Base-by-base conservation (phyloP, 2,329 filamentous ascomycete species). In the Penicillium sp. region DNA sequence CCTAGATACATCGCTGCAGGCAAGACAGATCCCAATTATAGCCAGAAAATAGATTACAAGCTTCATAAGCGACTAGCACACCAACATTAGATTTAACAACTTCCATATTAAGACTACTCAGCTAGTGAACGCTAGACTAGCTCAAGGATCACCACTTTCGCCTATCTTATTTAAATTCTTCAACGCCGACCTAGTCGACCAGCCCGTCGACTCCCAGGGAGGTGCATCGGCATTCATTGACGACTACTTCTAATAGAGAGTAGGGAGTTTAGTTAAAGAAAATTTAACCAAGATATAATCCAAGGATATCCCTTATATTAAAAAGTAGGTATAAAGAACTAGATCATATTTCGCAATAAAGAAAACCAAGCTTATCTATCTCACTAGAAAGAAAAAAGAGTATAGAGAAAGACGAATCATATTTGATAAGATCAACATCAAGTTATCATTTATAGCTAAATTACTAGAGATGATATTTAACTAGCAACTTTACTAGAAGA, bases 41-140 rank as follows among this genome's bases (percentile, higher is more conserved):
- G 48, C 48, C 0, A 44, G 48, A 11, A 50, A 50, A 44, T 50
- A 14, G 48, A 50, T 50, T n/a, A 21, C 29, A 21, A 50, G 40
- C n/a, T 50, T 50, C 5, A 50, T 50, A 14, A 50, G 48, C 22
- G 40, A 44, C 31, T 29, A 40, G 5, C 21, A 44, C 31, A 21
- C 48, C 2, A 50, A 11, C 29, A 50, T 44, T 44, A 14, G 40
- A 5, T 50, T 50, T 21, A 14, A 50, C 21, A 31, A 50, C 31
- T 50, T 50, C 21, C 40, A 40, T 14, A 44, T 40, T 1, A 9
- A 21, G 22, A 50, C 5, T 0, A 2, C 3, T 0, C 40, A 3
- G 6, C 48, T 50, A 2, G 14, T 5, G 11, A 42, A 49, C 9
- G 47, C 38, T 2, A 29, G 47, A 1, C 29, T 49, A 34, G 47